Evolutionary conservation across 352 stramenopile species (phyloP).

Genomic region (Peronospora belbahrii): DNA sequence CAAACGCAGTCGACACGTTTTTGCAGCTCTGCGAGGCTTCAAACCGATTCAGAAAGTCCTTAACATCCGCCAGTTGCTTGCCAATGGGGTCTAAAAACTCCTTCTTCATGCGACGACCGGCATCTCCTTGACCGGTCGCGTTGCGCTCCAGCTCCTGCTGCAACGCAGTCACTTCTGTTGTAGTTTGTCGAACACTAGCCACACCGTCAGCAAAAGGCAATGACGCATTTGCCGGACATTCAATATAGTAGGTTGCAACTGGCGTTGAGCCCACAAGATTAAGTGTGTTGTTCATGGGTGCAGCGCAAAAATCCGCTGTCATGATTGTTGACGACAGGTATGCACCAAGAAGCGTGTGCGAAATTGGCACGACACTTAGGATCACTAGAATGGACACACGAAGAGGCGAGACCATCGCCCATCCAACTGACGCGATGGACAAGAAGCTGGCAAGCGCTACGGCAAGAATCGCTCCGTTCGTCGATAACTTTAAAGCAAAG

Average conservation of each 20-base stretch:
- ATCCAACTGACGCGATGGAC: conserved; percentile 72
- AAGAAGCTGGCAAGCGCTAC: conserved; percentile 70
- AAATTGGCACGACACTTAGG: conserved; percentile 68
- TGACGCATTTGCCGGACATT: conserved; percentile 47
- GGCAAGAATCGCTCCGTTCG: conserved; percentile 67
- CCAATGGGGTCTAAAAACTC: conserved; percentile 70
- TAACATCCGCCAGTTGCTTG: conserved; percentile 32
- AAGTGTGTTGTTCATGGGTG: conserved; percentile 54
- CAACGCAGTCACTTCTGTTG: conserved; percentile 22
- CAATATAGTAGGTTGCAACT: conserved; percentile 51
- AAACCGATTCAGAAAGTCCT: conserved; percentile 27
- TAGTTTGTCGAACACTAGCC: conserved; percentile 28
- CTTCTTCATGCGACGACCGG: conserved; percentile 53
- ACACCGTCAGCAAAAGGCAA: conserved; percentile 36
- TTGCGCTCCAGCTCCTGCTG: conserved; percentile 47
- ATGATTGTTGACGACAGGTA: conserved; percentile 77
- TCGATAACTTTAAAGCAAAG: conserved; percentile 77
- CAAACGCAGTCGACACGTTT: conserved; percentile 33
- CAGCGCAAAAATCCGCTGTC: conserved; percentile 73
- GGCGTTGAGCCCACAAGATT: conserved; percentile 46
- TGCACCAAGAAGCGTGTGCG: conserved; percentile 68
- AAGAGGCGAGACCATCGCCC: conserved; percentile 68
- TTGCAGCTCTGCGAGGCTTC: conserved; percentile 42
- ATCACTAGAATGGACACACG: conserved; percentile 71
- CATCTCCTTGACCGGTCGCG: conserved; percentile 38